Evolutionary conservation across 2,329 filamentous ascomycete species (phyloP).

Genomic region (Fusarium camptoceras): DNA sequence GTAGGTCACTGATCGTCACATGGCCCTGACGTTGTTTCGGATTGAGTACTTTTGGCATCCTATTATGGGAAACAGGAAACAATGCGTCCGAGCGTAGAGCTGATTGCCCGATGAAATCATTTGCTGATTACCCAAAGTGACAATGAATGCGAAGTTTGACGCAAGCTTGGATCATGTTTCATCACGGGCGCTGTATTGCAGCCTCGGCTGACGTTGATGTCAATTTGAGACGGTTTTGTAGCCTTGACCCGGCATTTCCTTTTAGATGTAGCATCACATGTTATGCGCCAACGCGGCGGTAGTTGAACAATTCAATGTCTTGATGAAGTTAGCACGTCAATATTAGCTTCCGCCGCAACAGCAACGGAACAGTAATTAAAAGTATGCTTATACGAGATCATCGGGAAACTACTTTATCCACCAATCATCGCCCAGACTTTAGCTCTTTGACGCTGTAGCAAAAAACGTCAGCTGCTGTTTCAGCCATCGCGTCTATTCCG

Average conservation of each 20-base stretch:
- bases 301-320: background rate
- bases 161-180: background rate
- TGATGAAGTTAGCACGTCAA: background rate
- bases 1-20: background rate
- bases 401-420: background rate
- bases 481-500: background rate
- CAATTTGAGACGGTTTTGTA: background rate
- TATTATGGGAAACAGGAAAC: background rate
- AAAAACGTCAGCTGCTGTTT: background rate
- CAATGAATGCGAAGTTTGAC: background rate
- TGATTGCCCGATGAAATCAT: background rate
- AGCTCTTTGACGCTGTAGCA: background rate
- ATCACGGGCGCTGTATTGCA: background rate
- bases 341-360: background rate
- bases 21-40: background rate
- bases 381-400: background rate
- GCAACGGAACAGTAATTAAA: background rate
- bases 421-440: background rate
- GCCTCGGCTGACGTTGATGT: background rate
- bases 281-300: background rate
- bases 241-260: background rate
- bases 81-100: background rate
- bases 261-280: background rate
- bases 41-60: background rate
- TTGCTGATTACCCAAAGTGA: background rate